These are phyloP conservation scores for Alternaria arbusti DNA, from an alignment of 2,329 filamentous ascomycete genomes.

Conservation along the genomic window DNA sequence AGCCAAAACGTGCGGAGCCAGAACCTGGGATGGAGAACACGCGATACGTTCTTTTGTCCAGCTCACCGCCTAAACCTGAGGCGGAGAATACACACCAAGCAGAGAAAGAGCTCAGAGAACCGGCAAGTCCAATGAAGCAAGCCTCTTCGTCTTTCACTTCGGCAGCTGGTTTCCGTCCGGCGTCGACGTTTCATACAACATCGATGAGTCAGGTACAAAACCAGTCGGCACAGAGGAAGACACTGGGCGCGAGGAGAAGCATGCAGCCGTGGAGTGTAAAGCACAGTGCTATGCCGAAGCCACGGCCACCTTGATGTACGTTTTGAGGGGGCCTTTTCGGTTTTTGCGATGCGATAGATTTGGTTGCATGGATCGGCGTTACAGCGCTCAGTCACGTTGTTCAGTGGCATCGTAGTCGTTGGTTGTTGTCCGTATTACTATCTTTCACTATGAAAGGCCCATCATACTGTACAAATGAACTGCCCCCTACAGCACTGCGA, in stretches of 20 bases:
- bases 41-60: conserved; percentile 58
- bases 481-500: conserved; percentile 64
- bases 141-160: not conserved
- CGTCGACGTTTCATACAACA: conserved; percentile 53
- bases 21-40: conserved; percentile 33
- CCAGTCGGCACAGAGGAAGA: conserved; percentile 49
- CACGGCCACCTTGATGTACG: conserved; percentile 21
- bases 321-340: not conserved
- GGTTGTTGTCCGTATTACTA: not conserved
- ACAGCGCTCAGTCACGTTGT: not conserved
- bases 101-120: conserved; percentile 9
- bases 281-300: conserved; percentile 39
- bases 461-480: not conserved
- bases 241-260: conserved; percentile 58
- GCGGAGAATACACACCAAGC: conserved; percentile 8
- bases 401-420: not conserved
- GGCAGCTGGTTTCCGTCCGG: conserved; percentile 39
- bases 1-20: conserved; percentile 32
- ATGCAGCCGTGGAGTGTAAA: conserved; percentile 60
- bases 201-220: conserved; percentile 44
- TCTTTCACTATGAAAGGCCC: not conserved
- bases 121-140: conserved; percentile 16
- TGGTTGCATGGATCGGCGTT: not conserved
- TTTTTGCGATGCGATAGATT: not conserved
- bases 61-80: conserved; percentile 49